Conservation (phyloP, 441 rosid species). For the Populus hybrid region DNA sequence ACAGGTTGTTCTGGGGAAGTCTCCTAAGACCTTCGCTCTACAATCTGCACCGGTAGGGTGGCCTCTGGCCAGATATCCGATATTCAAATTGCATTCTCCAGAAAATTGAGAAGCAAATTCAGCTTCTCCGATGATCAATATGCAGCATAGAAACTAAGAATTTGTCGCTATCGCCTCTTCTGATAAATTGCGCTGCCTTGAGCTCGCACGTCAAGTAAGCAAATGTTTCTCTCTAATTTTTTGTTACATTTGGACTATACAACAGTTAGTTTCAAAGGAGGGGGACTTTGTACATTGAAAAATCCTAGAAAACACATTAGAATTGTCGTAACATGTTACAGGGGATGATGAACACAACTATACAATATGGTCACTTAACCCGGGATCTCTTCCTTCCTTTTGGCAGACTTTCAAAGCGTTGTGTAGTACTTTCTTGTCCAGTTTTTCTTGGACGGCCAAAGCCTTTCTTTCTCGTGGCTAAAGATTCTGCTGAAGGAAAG, state of each 20-base stretch:
- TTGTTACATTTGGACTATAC: constrained; percentile 8
- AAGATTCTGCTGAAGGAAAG: constrained; percentile 41
- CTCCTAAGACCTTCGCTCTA: not conserved
- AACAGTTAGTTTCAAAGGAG: constrained; percentile 6
- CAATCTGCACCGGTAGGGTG: not conserved
- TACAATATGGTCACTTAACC: constrained; percentile 23
- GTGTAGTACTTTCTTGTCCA: constrained; percentile 18
- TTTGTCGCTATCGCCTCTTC: not conserved
- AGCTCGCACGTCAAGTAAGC: not conserved
- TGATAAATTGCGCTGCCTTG: not conserved
- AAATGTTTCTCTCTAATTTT: not conserved
- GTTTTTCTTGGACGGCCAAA: constrained; percentile 30
- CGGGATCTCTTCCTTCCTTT: constrained; percentile 43
- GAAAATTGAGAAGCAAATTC: not conserved
- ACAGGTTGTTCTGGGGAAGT: not conserved
- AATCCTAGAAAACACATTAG: constrained; percentile 8
- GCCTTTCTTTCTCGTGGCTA: constrained; percentile 34
- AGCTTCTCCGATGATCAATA: not conserved
- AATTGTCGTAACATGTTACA: not conserved
- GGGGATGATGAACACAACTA: constrained; percentile 3
- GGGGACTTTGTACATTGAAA: constrained; percentile 17
- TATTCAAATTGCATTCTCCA: not conserved
- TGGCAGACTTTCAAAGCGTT: constrained; percentile 21
- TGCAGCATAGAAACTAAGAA: not conserved
- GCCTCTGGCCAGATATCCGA: not conserved